Evolutionary conservation across 2,329 filamentous ascomycete species (phyloP), one percentile per base, ranked within the genome.

Genomic region (Fusarium musae): DNA sequence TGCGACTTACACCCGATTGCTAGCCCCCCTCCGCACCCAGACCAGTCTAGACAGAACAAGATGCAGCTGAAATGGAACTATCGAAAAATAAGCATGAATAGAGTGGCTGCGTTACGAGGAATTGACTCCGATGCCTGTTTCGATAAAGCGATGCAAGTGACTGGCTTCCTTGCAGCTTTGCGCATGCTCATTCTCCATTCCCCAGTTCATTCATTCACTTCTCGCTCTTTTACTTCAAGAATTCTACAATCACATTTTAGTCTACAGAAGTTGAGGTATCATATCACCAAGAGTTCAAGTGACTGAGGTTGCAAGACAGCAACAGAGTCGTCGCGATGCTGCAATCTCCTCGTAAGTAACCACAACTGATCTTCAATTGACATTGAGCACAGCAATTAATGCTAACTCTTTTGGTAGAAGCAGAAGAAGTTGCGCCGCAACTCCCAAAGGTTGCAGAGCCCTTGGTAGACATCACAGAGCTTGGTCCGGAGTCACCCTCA

Each of bases 381-480:
- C 26, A 6, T 11, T 19, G 4, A 23, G 0, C 26, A 2, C 0
- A 1, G 0, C 26, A 32, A 32, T 23, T 19, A 11, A 32, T 23
- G 8, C 26, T 56, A 23, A 56, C 8, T 32, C 26, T 1, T 10
- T 1, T 23, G 6, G 6, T 4, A 30, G 52, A 56, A 56, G 21
- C 28, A 56, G 52, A 56, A 56, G 37, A 56, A 5, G 37, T 56
- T 56, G 37, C 21, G 19, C 9, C 37, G 26, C 52, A 56, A 19
- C 37, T 56, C 2, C 37, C 52, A 32, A 56, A 56, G 21, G 52
- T 26, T 30, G 6, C 21, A 19, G 52, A 56, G 8, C 36, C 52
- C 15, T 43, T 23, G 37, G 37, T 56, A 19, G 52, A 56, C 23
- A 43, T 56, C 26, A 56, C 52, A 19, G 37, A 56, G 36, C 52